Conservation (phyloP, 2,329 filamentous ascomycete genomes). For the Claviceps humidiphila region DNA sequence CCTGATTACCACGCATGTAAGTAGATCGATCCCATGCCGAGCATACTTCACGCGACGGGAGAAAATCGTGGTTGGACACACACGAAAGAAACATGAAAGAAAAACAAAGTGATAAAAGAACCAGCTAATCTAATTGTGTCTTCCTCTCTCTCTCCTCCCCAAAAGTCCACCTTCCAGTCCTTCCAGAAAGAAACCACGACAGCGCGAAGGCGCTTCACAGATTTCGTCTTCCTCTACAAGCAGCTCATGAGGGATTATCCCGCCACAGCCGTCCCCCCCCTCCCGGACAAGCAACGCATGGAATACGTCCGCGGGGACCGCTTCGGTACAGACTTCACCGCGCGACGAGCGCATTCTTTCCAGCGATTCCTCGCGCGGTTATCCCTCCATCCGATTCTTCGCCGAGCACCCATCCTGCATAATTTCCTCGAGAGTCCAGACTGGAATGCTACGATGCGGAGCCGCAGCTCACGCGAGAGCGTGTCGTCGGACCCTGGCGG, state of each 20-base stretch:
- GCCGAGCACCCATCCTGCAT: slow-evolving; percentile 69
- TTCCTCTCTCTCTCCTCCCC: neutral
- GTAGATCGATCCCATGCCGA: slow-evolving; percentile 1
- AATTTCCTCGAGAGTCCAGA: slow-evolving; percentile 85
- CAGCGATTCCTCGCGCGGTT: slow-evolving; percentile 82
- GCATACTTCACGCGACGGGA: neutral
- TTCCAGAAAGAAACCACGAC: slow-evolving; percentile 72
- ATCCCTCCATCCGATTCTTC: slow-evolving; percentile 76
- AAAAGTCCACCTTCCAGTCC: slow-evolving; percentile 80
- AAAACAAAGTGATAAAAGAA: neutral
- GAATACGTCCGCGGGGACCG: slow-evolving; percentile 94
- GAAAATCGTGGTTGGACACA: too few species aligned
- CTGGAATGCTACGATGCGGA: slow-evolving; percentile 94
- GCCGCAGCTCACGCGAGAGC: slow-evolving; percentile 54
- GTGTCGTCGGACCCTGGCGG: slow-evolving; percentile 29
- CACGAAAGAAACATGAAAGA: neutral
- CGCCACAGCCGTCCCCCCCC: slow-evolving; percentile 80
- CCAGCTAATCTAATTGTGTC: neutral
- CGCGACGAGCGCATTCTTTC: slow-evolving; percentile 75
- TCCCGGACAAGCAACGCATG: slow-evolving; percentile 98
- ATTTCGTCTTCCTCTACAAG: slow-evolving; percentile 95
- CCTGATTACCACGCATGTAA: slow-evolving; percentile 76
- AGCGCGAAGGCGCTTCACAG: slow-evolving; percentile 86
- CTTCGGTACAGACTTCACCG: slow-evolving; percentile 86
- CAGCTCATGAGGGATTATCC: slow-evolving; percentile 77